These are phyloP conservation scores for Alternaria ventricosa DNA, from an alignment of 2,329 filamentous ascomycete genomes.

Conservation along the genomic window DNA sequence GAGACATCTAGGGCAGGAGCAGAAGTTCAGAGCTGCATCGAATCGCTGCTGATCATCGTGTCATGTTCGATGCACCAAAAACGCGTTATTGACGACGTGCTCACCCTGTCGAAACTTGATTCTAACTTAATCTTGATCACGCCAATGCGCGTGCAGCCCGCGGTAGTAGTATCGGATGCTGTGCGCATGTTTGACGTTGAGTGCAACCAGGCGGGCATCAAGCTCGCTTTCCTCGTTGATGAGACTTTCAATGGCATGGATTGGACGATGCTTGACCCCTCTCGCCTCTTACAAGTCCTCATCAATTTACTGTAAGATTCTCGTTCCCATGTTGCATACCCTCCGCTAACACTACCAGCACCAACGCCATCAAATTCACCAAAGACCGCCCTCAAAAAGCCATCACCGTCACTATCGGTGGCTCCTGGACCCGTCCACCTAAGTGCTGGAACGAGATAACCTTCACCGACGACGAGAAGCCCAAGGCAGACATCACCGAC, in stretches of 20 bases:
- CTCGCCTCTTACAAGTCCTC: slow-evolving; percentile 33
- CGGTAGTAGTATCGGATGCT: slow-evolving; percentile 29
- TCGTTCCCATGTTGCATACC: slow-evolving; percentile 21
- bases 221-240: slow-evolving; percentile 47
- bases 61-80: slow-evolving; percentile 51
- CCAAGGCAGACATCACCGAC: slow-evolving; percentile 10
- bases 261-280: slow-evolving; percentile 40
- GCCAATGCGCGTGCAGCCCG: slow-evolving; percentile 29
- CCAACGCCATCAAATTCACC: slow-evolving; percentile 46
- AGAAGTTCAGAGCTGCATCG: slow-evolving; percentile 34
- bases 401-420: slow-evolving; percentile 49
- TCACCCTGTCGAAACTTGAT: slow-evolving; percentile 44
- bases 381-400: slow-evolving; percentile 41
- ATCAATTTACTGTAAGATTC: slow-evolving; percentile 36
- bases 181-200: slow-evolving; percentile 40
- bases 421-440: slow-evolving; percentile 25
- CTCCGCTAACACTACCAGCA: slow-evolving; percentile 34
- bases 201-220: slow-evolving; percentile 44
- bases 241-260: slow-evolving; percentile 48
- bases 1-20: slow-evolving; percentile 16
- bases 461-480: slow-evolving; percentile 18
- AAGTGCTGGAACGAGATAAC: slow-evolving; percentile 22
- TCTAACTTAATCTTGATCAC: slow-evolving; percentile 37
- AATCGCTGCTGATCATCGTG: slow-evolving; percentile 42
- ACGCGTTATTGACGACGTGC: slow-evolving; percentile 50